Evolutionary conservation across 805 yeast genomes (phyloP), one percentile per base, ranked within the genome.

Genomic region (Pichia nakasei): DNA sequence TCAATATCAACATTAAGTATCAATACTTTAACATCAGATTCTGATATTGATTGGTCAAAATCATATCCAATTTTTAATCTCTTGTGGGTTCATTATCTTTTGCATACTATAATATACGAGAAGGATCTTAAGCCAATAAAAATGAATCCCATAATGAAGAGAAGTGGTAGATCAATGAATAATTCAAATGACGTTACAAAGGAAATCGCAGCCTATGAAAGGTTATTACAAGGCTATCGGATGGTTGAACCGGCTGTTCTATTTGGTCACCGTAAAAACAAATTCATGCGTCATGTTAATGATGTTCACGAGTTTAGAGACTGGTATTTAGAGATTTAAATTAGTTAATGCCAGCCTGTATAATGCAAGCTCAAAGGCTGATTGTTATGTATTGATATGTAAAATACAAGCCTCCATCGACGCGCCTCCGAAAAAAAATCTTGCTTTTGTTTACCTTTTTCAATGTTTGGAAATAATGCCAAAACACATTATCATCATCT

Each of bases 51-150:
- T 19, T 78, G 84, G 78, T 62, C 75, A 2, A 48, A 52, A 19
- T 63, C 59, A 45, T 62, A 65, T 39, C 73, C 78, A 5, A 61
- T 60, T 31, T 78, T 81, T 24, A 82, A 81, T 52, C 56, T 81
- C 17, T 54, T 73, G 27, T 82, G 89, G 89, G 60, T 82, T 37
- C 80, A 78, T 51, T 80, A 79, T 53, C 46, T 82, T n/a, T 66
- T 70, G 32, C 73, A 73, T 41, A 70, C 72, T 47, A 52, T 81
- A 44, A 41, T 78, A 9, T 58, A 69, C 42, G 59, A 57, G 42
- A 77, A 76, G 33, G 48, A 46, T 6, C 40, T 57, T 40, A 55
- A 57, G 20, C 59, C 64, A 11, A 41, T 56, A 24, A 54, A 55
- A 35, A 49, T 51, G 55, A 54, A 50, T 35, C 57, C 60, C n/a